Evolutionary conservation across 768 basidiomycete genomes (phyloP).

Genomic region (Leccinum incarnatum): DNA sequence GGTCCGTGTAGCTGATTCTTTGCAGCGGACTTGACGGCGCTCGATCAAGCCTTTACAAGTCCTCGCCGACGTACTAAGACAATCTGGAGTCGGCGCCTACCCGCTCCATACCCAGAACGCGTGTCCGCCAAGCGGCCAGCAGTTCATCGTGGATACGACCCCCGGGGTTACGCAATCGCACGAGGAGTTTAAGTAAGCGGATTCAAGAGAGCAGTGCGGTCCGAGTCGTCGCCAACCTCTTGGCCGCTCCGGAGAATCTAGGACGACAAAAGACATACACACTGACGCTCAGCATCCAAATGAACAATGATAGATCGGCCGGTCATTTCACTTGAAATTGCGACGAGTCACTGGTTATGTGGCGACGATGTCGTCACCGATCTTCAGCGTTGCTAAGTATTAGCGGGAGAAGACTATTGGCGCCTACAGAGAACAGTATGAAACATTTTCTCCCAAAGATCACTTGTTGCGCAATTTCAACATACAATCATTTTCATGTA

Average conservation of each 20-base stretch:
- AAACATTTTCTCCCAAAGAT: background rate
- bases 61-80: too few species aligned
- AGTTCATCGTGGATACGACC: conserved; percentile 42
- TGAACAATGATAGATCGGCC: background rate
- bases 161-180: conserved; percentile 45
- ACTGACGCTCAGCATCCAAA: background rate
- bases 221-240: conserved; percentile 38
- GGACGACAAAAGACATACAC: background rate
- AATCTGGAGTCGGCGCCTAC: conserved; percentile 54
- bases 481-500: background rate
- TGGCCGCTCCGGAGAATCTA: conserved; percentile 63
- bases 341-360: background rate
- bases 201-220: conserved; percentile 26
- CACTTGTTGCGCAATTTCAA: background rate
- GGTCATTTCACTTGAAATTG: background rate
- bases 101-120: conserved; percentile 41
- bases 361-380: background rate
- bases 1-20: conserved; percentile 20
- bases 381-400: background rate
- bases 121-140: conserved; percentile 36
- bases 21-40: conserved; percentile 18
- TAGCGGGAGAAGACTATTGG: background rate
- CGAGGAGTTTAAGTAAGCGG: conserved; percentile 43
- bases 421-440: background rate
- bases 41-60: too few species aligned